These are phyloP conservation scores for Ophiostoma sp. DNA, from an alignment of 2,329 filamentous ascomycete genomes.

Conservation along the genomic window DNA sequence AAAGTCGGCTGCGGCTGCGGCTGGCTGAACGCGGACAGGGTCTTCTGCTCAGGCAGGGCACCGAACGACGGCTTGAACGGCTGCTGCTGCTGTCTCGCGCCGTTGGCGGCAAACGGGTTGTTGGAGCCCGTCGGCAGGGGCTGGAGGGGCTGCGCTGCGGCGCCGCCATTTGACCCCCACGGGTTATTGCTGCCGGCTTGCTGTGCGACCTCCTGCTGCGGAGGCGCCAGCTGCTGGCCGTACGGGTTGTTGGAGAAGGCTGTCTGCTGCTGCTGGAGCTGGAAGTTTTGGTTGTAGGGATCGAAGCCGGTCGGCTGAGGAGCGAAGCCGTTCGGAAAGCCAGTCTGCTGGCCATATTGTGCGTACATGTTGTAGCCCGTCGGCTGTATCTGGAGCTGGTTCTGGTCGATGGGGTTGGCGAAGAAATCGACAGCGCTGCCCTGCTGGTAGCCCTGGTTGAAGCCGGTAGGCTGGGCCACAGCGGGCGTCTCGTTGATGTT, in stretches of 20 bases:
- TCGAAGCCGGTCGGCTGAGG: slow-evolving; percentile 56
- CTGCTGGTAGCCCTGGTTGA: slow-evolving; percentile 97
- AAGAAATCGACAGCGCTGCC: slow-evolving; percentile 95
- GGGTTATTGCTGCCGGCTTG: slow-evolving; percentile 90
- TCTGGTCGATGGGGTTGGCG: slow-evolving; percentile 83
- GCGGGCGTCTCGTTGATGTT: slow-evolving; percentile 50
- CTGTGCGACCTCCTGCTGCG: slow-evolving; percentile 50
- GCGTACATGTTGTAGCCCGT: slow-evolving; percentile 63
- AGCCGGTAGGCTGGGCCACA: slow-evolving; percentile 66
- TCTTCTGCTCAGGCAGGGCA: slow-evolving; percentile 77
- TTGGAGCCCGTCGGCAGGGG: slow-evolving; percentile 91
- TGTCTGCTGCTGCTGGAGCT: slow-evolving; percentile 39
- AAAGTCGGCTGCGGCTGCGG: slow-evolving; percentile 34
- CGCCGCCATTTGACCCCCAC: slow-evolving; percentile 66
- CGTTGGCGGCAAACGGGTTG: slow-evolving; percentile 73
- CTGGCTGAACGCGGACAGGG: slow-evolving; percentile 55
- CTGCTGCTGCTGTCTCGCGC: slow-evolving; percentile 15
- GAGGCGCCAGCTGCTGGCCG: slow-evolving; percentile 41
- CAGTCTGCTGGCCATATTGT: slow-evolving; percentile 48
- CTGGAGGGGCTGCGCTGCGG: slow-evolving; percentile 60
- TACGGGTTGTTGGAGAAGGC: slow-evolving; percentile 34
- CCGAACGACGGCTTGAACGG: slow-evolving; percentile 55
- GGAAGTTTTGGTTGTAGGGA: slow-evolving; percentile 49
- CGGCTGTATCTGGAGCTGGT: slow-evolving; percentile 68
- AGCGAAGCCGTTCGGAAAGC: slow-evolving; percentile 59